Evolutionary conservation across 2,329 filamentous ascomycete species (phyloP).

Genomic region (Aspergillus clavatus): DNA sequence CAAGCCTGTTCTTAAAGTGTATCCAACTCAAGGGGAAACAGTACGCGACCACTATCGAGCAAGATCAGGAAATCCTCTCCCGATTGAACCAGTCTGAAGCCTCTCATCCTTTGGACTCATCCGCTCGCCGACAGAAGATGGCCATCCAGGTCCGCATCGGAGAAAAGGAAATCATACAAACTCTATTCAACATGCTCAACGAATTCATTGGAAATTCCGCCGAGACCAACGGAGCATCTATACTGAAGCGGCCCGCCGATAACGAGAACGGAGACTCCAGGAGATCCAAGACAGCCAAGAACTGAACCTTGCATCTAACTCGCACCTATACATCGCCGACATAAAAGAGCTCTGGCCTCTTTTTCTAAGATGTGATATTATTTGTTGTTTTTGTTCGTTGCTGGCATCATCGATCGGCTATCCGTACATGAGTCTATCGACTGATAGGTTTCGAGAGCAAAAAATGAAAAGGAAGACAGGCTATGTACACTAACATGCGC

Average conservation of each 20-base stretch:
- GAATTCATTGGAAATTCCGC: slow-evolving; percentile 14
- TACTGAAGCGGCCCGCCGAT: slow-evolving; percentile 29
- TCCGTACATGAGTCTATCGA: slow-evolving; percentile 33
- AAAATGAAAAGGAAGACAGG: slow-evolving; percentile 18
- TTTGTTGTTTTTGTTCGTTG: slow-evolving; percentile 28
- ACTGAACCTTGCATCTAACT: slow-evolving; percentile 12
- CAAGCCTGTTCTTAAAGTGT: slow-evolving; percentile 30
- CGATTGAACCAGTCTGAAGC: slow-evolving; percentile 27
- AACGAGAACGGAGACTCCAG: slow-evolving; percentile 21
- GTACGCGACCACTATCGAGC: slow-evolving; percentile 52
- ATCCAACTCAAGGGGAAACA: slow-evolving; percentile 36
- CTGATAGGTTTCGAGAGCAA: slow-evolving; percentile 14
- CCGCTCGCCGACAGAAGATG: slow-evolving; percentile 46
- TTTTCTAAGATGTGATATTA: slow-evolving; percentile 30
- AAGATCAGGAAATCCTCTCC: slow-evolving; percentile 45
- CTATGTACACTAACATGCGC: slow-evolving; percentile 38
- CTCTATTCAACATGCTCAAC: slow-evolving; percentile 44
- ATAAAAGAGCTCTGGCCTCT: slow-evolving; percentile 16
- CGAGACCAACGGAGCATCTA: slow-evolving; percentile 12
- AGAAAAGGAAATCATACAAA: slow-evolving; percentile 63
- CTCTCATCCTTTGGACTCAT: slow-evolving; percentile 33
- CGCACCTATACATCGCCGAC: no score
- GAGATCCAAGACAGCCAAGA: slow-evolving; percentile 24
- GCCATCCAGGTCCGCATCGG: slow-evolving; percentile 64
- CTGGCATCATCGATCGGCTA: slow-evolving; percentile 36